Evolutionary conservation across 148 eudicot species (phyloP).

Genomic region (Vaccinium macrocarpon): DNA sequence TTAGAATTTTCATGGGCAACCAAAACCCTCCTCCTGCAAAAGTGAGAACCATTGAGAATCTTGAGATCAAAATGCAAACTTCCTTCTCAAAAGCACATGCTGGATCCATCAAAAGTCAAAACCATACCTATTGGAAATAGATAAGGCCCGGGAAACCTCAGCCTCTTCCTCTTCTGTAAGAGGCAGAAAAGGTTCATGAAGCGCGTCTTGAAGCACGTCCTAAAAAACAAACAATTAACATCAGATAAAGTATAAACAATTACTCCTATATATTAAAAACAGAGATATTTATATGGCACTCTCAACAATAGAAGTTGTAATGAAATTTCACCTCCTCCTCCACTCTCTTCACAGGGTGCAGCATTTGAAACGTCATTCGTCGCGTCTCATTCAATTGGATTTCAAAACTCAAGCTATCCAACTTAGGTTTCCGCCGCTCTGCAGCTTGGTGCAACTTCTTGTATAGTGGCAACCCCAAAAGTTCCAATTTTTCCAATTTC

Average conservation of each 20-base stretch:
- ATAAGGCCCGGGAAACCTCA: conserved; percentile 54
- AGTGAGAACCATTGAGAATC: conserved; percentile 1
- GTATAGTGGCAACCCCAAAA: conserved; percentile 28
- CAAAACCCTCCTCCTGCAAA: conserved; percentile 61
- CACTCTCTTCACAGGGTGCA: conserved; percentile 38
- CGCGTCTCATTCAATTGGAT: conserved; percentile 38
- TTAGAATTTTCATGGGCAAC: conserved; percentile 77
- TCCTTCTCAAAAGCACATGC: not conserved
- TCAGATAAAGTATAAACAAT: conserved; percentile 13
- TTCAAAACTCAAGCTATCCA: conserved; percentile 31
- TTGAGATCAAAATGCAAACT: conserved; percentile 9
- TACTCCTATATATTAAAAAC: conserved; percentile 16
- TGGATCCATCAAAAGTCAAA: conserved; percentile 14
- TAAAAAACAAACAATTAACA: conserved; percentile 4
- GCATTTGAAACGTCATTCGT: conserved; percentile 16
- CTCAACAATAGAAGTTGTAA: not conserved
- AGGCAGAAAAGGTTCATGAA: conserved; percentile 59
- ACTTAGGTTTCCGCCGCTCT: conserved; percentile 30
- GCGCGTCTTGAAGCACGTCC: conserved; percentile 37
- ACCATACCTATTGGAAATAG: conserved; percentile 47
- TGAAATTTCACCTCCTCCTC: conserved; percentile 41
- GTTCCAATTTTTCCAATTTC: conserved; percentile 19
- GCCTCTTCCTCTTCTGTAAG: conserved; percentile 66
- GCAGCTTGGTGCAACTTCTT: conserved; percentile 42
- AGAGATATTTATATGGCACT: not conserved